phyloP scores from a whole-genome alignment of 495 filamentous ascomycete species.

The Paragyromitra xinjiangensis region DNA sequence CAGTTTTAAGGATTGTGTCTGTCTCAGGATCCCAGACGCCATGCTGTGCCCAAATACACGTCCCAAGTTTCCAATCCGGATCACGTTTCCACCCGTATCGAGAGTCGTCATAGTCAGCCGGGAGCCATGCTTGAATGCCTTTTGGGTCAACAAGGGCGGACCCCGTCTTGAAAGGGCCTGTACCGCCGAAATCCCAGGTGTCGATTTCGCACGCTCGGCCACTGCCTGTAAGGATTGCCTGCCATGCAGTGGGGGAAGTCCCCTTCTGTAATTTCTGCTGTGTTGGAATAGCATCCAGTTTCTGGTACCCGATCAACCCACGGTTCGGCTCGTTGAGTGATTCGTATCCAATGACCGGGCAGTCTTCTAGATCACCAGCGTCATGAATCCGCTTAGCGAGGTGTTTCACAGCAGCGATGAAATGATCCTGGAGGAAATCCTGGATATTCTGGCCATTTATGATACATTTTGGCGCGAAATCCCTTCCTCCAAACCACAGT shows the following conservation, averaged over 20 bases:
- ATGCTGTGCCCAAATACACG: conserved; percentile 97
- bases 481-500: conserved; percentile 79
- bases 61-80: conserved; percentile 85
- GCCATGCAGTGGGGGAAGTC: conserved; percentile 93
- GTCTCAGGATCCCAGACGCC: conserved; percentile 88
- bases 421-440: conserved; percentile 91
- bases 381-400: conserved; percentile 86
- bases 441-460: conserved; percentile 96
- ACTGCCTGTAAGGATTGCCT: conserved; percentile 88
- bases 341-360: conserved; percentile 94
- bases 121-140: conserved; percentile 84
- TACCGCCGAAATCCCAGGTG: conserved; percentile 90
- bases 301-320: conserved; percentile 84
- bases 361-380: conserved; percentile 85
- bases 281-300: conserved; percentile 79
- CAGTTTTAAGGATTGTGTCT: conserved; percentile 79
- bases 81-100: conserved; percentile 91
- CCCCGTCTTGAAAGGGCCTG: conserved; percentile 90
- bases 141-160: conserved; percentile 84
- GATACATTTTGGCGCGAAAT: conserved; percentile 95
- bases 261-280: conserved; percentile 94
- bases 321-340: conserved; percentile 93
- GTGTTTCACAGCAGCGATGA: conserved; percentile 77
- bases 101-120: conserved; percentile 79
- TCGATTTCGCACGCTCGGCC: conserved; percentile 88